These are phyloP conservation scores for Crucibulum laeve DNA, from an alignment of 768 basidiomycete species.

Conservation along the genomic window DNA sequence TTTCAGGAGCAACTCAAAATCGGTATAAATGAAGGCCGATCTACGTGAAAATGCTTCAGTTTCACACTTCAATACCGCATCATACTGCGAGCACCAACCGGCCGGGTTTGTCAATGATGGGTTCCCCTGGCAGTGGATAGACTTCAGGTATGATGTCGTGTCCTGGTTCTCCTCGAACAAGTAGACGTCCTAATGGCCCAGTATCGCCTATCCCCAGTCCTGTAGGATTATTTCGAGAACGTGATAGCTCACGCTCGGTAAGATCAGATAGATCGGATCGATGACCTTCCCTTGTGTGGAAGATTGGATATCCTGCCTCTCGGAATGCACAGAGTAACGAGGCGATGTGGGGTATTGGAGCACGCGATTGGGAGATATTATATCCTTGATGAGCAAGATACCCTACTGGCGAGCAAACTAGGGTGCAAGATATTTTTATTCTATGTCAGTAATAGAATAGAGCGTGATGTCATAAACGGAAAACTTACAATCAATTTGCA, in stretches of 20 bases:
- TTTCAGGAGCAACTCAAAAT: conserved; percentile 6
- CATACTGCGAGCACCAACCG: background rate
- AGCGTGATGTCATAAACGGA: background rate
- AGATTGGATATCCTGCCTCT: conserved; percentile 2
- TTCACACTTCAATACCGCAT: background rate
- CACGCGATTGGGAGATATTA: background rate
- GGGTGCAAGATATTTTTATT: background rate
- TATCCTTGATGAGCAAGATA: conserved; percentile 6
- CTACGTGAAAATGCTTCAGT: background rate
- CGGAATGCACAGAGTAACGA: conserved; percentile 4
- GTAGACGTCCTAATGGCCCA: conserved; percentile 4
- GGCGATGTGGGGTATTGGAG: conserved; percentile 3
- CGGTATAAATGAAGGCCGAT: conserved; percentile 5
- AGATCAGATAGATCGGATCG: conserved; percentile 5
- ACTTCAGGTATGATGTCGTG: conserved; percentile 8
- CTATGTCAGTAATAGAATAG: background rate
- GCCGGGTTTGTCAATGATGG: conserved; percentile 6
- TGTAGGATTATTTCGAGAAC: conserved; percentile 3
- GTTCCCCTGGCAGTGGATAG: conserved; percentile 4
- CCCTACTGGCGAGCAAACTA: conserved; percentile 4
- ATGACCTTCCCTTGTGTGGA: conserved; percentile 5
- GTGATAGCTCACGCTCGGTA: background rate
- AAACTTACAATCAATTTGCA: conserved; percentile 1
- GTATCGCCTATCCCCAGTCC: conserved; percentile 3
- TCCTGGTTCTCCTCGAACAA: conserved; percentile 4